These are phyloP conservation scores for Priceomyces melissophilus DNA, from an alignment of 805 yeast species.

Conservation along the genomic window DNA sequence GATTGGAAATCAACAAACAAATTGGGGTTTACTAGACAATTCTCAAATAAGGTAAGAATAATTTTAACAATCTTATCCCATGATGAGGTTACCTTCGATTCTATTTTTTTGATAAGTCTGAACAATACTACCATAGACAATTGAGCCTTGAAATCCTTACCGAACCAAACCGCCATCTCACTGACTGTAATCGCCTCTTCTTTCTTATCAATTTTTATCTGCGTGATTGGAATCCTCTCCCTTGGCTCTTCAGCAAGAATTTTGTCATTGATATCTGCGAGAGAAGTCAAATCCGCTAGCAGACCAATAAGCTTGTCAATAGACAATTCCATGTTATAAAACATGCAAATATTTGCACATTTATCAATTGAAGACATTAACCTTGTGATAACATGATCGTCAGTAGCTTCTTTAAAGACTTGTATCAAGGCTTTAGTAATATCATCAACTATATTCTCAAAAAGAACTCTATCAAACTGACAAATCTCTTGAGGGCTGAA, in stretches of 20 bases:
- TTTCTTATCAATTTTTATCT: conserved; percentile 48
- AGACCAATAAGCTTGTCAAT: conserved; percentile 66
- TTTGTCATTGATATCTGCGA: conserved; percentile 42
- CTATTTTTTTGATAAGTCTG: conserved; percentile 63
- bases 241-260: conserved; percentile 20
- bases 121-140: conserved; percentile 82
- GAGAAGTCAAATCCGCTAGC: conserved; percentile 66
- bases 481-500: conserved; percentile 27
- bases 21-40: conserved; percentile 64
- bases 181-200: conserved; percentile 68
- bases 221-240: conserved; percentile 44
- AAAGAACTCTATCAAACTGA: conserved; percentile 70
- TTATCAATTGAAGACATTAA: conserved; percentile 88
- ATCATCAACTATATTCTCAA: conserved; percentile 58
- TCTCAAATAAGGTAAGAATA: conserved; percentile 63
- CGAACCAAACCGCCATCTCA: conserved; percentile 78
- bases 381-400: conserved; percentile 82
- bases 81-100: conserved; percentile 45
- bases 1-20: conserved; percentile 62
- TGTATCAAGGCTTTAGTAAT: conserved; percentile 70
- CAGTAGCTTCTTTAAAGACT: conserved; percentile 84
- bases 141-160: conserved; percentile 89
- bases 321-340: conserved; percentile 51
- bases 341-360: conserved; percentile 71
- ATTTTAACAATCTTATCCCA: conserved; percentile 65